A percentile compares a stretch with the other conserved stretches of the same genome.
phyloP scores from a whole-genome alignment of 768 basidiomycete species.

The Amanita muscaria region DNA sequence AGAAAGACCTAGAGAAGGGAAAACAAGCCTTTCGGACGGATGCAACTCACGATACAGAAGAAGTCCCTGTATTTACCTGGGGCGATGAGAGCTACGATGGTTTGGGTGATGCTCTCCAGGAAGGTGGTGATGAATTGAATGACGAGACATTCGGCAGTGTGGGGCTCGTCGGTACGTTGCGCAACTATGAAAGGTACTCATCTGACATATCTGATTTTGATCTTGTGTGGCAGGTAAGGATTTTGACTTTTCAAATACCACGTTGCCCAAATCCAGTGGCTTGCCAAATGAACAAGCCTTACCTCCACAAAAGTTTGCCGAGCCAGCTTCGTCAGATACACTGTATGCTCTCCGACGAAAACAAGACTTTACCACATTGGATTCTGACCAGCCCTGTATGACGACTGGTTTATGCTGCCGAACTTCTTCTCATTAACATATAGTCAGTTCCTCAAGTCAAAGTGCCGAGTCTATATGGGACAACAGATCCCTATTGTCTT shows the following conservation, averaged over 20 bases:
- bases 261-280: constrained; percentile 24
- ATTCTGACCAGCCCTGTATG: constrained; percentile 20
- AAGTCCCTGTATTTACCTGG: constrained; percentile 89
- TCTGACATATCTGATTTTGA: constrained; percentile 3
- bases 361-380: constrained; percentile 12
- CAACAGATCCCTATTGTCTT: constrained; percentile 68
- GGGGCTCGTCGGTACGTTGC: constrained; percentile 63
- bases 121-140: constrained; percentile 89
- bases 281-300: constrained; percentile 15
- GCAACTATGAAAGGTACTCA: background rate
- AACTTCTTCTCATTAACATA: constrained; percentile 11
- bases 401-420: constrained; percentile 6
- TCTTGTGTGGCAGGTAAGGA: constrained; percentile 67
- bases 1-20: constrained; percentile 54
- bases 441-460: constrained; percentile 28
- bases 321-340: constrained; percentile 7
- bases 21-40: constrained; percentile 42
- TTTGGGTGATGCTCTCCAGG: constrained; percentile 78
- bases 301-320: constrained; percentile 7
- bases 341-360: constrained; percentile 5
- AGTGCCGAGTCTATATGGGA: constrained; percentile 74
- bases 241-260: constrained; percentile 71
- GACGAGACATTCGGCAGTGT: constrained; percentile 90
- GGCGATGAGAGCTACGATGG: constrained; percentile 87
- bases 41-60: constrained; percentile 52